Conservation (phyloP, 352 stramenopile genomes). For the Phytopythium kandeliae region DNA sequence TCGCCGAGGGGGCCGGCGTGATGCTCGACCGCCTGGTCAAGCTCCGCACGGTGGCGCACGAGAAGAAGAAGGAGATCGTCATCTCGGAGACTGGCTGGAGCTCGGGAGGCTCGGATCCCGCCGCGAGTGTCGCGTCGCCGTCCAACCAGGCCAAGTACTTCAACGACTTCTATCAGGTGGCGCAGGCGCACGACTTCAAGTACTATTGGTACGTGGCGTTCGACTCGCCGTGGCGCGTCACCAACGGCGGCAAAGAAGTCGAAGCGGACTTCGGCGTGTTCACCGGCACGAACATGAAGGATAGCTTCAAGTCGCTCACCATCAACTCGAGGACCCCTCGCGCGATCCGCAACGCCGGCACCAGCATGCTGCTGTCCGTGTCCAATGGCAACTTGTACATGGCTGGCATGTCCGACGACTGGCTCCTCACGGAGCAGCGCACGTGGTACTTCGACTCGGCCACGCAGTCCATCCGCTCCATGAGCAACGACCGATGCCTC, state of each 20-base stretch:
- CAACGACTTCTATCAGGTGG: slow-evolving; percentile 59
- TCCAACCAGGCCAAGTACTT: slow-evolving; percentile 65
- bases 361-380: slow-evolving; percentile 28
- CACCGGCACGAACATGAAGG: slow-evolving; percentile 45
- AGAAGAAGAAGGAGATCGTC: slow-evolving; percentile 53
- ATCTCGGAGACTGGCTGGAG: slow-evolving; percentile 72
- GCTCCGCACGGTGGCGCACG: slow-evolving; percentile 30
- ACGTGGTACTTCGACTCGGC: slow-evolving; percentile 57
- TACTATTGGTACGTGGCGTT: slow-evolving; percentile 80
- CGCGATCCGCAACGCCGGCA: slow-evolving; percentile 25
- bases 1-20: slow-evolving; percentile 35
- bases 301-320: slow-evolving; percentile 39
- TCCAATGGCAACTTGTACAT: slow-evolving; percentile 32
- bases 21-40: slow-evolving; percentile 54
- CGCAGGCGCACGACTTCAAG: slow-evolving; percentile 31
- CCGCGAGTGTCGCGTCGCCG: slow-evolving; percentile 29
- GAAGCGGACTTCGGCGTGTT: slow-evolving; percentile 68
- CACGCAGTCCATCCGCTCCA: slow-evolving; percentile 51
- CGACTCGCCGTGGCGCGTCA: slow-evolving; percentile 53
- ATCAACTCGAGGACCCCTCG: slow-evolving; percentile 23
- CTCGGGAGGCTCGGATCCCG: slow-evolving; percentile 24
- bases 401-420: slow-evolving; percentile 30
- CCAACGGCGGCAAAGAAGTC: slow-evolving; percentile 38
- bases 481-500: slow-evolving; percentile 61
- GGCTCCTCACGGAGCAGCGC: slow-evolving; percentile 47